Percentiles rank a stretch among this genome's conserved stretches.
phyloP scores from a whole-genome alignment of 805 yeast species.

The Pichia exigua region DNA sequence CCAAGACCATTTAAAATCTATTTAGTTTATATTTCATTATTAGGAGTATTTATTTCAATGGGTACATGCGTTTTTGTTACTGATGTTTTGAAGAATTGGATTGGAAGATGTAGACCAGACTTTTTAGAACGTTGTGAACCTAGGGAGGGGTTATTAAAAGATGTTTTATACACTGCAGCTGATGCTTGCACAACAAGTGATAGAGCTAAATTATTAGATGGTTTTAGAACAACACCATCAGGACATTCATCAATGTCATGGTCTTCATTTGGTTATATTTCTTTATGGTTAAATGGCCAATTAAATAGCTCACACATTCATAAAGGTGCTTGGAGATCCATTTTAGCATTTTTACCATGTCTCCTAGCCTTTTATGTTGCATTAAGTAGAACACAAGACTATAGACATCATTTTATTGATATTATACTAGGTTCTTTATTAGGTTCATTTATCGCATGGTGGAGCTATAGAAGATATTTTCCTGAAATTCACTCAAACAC shows the following conservation, averaged over 20 bases:
- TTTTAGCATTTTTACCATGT: slow-evolving; percentile 46
- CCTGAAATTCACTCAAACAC: slow-evolving; percentile 31
- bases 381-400: slow-evolving; percentile 80
- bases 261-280: slow-evolving; percentile 55
- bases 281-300: slow-evolving; percentile 66
- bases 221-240: slow-evolving; percentile 76
- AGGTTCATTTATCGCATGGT: slow-evolving; percentile 55
- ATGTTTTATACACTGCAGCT: slow-evolving; percentile 47
- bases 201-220: slow-evolving; percentile 43
- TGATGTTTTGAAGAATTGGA: slow-evolving; percentile 69
- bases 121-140: slow-evolving; percentile 82
- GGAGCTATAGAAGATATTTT: slow-evolving; percentile 48
- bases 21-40: slow-evolving; percentile 51
- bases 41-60: slow-evolving; percentile 60
- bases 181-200: slow-evolving; percentile 59
- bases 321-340: slow-evolving; percentile 57
- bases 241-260: slow-evolving; percentile 73
- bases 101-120: slow-evolving; percentile 91
- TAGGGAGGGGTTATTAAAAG: slow-evolving; percentile 44
- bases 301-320: slow-evolving; percentile 29
- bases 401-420: slow-evolving; percentile 88
- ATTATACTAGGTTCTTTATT: slow-evolving; percentile 63
- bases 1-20: slow-evolving; percentile 48
- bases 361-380: slow-evolving; percentile 74
- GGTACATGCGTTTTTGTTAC: slow-evolving; percentile 57